phyloP scores from a whole-genome alignment of 768 basidiomycete genomes.

The Artomyces pyxidatus region DNA sequence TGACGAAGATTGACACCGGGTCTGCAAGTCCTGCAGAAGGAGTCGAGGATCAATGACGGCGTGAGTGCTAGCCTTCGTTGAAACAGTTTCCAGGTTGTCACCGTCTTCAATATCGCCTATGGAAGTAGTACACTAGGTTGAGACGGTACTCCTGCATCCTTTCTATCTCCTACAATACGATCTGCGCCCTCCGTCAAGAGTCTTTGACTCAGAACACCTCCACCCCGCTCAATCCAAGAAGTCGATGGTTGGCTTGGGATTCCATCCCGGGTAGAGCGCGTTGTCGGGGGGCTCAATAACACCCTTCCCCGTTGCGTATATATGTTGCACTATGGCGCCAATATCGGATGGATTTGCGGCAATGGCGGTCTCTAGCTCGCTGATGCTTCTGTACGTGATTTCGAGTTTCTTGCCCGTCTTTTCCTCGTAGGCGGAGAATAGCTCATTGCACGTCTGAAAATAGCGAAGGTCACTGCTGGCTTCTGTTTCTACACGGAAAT shows the following conservation, averaged over 20 bases:
- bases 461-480: neutral
- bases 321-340: neutral
- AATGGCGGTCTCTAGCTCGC: neutral
- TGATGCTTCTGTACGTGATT: neutral
- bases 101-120: too few relatives aligned
- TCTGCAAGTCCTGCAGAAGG: too few relatives aligned
- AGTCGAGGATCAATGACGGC: too few relatives aligned
- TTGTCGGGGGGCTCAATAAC: neutral
- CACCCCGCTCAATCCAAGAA: too few relatives aligned
- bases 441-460: slow-evolving; percentile 6
- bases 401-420: slow-evolving; percentile 1
- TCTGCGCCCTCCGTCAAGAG: too few relatives aligned
- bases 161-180: too few relatives aligned
- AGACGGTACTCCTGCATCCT: too few relatives aligned
- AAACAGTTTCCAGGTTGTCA: too few relatives aligned
- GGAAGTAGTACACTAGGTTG: too few relatives aligned
- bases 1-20: too few relatives aligned
- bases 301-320: neutral
- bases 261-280: neutral
- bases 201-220: too few relatives aligned
- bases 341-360: slow-evolving; percentile 6
- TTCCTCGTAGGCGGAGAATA: slow-evolving; percentile 1
- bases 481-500: neutral
- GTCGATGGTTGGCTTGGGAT: neutral
- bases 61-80: too few relatives aligned